These are phyloP conservation scores for Cystobasidium sp. DNA, from an alignment of 1,284 basidiomycete species.

Conservation along the genomic window DNA sequence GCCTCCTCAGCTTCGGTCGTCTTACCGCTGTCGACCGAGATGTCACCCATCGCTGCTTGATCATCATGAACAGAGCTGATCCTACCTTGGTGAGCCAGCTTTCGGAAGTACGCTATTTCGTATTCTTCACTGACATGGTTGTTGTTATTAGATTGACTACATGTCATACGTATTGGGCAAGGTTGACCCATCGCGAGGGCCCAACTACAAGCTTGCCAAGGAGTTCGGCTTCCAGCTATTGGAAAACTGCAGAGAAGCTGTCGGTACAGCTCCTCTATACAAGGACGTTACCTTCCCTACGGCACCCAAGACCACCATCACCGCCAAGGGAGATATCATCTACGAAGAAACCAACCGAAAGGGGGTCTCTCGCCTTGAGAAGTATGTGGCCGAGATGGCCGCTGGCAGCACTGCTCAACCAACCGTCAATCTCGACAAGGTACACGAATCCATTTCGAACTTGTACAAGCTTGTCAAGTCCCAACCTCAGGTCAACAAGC, in stretches of 20 bases:
- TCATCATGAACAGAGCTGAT: constrained; percentile 96
- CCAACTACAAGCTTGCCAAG: constrained; percentile 91
- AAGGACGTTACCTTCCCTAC: constrained; percentile 98
- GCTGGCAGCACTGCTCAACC: constrained; percentile 82
- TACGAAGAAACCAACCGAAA: constrained; percentile 93
- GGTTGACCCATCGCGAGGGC: constrained; percentile 74
- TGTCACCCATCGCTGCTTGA: constrained; percentile 95
- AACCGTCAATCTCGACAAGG: constrained; percentile 67
- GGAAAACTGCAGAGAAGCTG: constrained; percentile 85
- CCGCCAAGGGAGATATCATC: constrained; percentile 88
- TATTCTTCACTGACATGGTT: background rate
- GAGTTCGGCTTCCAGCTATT: constrained; percentile 95
- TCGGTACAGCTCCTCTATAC: constrained; percentile 82
- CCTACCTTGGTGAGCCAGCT: constrained; percentile 68
- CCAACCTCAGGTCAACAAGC: constrained; percentile 92
- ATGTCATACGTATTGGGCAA: constrained; percentile 95
- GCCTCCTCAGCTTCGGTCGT: constrained; percentile 69
- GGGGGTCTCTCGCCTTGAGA: constrained; percentile 94
- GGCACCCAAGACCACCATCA: constrained; percentile 92
- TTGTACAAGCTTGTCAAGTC: constrained; percentile 97
- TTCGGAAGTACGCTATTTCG: background rate
- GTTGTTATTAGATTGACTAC: constrained; percentile 62
- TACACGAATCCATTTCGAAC: constrained; percentile 69
- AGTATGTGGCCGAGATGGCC: constrained; percentile 89
- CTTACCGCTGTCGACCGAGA: constrained; percentile 82